These are phyloP conservation scores for Cercis canadensis DNA, from an alignment of 306 rosid genomes.

Conservation along the genomic window DNA sequence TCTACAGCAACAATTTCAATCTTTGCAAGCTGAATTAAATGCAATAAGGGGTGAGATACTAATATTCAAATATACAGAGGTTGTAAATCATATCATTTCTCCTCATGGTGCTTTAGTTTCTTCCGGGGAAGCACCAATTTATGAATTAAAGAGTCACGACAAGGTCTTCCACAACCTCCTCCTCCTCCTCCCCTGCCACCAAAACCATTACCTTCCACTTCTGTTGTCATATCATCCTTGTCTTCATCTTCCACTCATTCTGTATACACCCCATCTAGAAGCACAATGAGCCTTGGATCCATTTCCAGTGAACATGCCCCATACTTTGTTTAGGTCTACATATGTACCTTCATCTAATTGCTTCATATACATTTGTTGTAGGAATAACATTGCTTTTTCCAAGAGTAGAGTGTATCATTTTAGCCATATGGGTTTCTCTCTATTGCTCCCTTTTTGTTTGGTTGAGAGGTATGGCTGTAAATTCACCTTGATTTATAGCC, in stretches of 20 bases:
- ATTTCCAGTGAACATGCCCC: slow-evolving; percentile 66
- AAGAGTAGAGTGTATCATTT: no score
- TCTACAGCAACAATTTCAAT: no score
- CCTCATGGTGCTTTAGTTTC: slow-evolving; percentile 52
- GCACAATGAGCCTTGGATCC: slow-evolving; percentile 71
- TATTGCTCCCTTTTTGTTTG: slow-evolving; percentile 18
- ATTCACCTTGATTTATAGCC: background rate
- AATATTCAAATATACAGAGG: no score
- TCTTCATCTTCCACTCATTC: slow-evolving; percentile 72
- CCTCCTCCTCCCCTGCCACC: slow-evolving; percentile 34
- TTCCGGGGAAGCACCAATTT: slow-evolving; percentile 45
- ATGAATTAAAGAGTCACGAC: slow-evolving; percentile 48
- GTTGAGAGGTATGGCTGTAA: slow-evolving; percentile 32
- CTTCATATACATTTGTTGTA: slow-evolving; percentile 25
- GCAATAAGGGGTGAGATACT: no score
- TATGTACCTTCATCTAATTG: background rate
- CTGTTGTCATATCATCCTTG: slow-evolving; percentile 52
- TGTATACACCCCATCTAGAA: slow-evolving; percentile 58
- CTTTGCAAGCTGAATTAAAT: no score
- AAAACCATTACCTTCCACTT: slow-evolving; percentile 46
- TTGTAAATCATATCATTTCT: no score
- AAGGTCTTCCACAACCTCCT: slow-evolving; percentile 47
- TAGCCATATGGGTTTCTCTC: slow-evolving; percentile 9
- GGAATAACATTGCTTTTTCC: no score
- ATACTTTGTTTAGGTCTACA: slow-evolving; percentile 55